Base-by-base conservation (phyloP, 83 land plant species). In the Isoetes engelmannii region DNA sequence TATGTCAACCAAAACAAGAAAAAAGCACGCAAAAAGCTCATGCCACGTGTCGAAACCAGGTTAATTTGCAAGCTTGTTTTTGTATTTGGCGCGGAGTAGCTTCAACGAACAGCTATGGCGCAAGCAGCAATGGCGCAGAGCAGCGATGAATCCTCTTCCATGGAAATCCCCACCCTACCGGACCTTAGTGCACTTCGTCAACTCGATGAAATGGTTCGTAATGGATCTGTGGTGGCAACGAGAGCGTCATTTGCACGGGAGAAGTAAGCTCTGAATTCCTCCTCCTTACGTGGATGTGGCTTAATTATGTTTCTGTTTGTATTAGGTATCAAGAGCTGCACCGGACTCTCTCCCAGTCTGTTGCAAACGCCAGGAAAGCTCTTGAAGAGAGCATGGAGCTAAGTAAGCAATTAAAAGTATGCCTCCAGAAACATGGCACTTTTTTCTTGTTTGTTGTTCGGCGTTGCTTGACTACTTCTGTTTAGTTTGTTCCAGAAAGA, bases 151-250 rank as follows among this genome's bases (percentile, higher is more conserved):
- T 28, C 37, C 37, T 28, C 37, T 28, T 28, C 37, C 37, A 28
- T 28, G 37, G 37, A 28, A 28, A 28, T 28, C 2, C 37, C 37
- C 37, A 28, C 37, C 37, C 19, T 59, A 19, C 62, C 62, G 18
- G 62, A 59, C 28, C 62, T 59, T 18, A 59, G 62, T 18, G 62
- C 62, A 19, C 62, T 59, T 37, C 28, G 10, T 9, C 18, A 59
- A 42, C 72, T 70, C 45, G 72, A 70, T 44, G 72, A 70, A 43
- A 44, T 70, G 46, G 72, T 70, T 6, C 72, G 72, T 49, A 48
- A 60, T 3, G 72, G 72, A 4, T 19, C 15, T 9, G 12, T 70
- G 6, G 17, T 65, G 6, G 63, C 48, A 5, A 65, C 61, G 15
- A 42, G 60, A 44, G 72, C 68, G 9, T 20, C 72, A 19, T 59